These are phyloP conservation scores for Capsicum baccatum DNA, from an alignment of 257 asterid genomes.

Conservation along the genomic window DNA sequence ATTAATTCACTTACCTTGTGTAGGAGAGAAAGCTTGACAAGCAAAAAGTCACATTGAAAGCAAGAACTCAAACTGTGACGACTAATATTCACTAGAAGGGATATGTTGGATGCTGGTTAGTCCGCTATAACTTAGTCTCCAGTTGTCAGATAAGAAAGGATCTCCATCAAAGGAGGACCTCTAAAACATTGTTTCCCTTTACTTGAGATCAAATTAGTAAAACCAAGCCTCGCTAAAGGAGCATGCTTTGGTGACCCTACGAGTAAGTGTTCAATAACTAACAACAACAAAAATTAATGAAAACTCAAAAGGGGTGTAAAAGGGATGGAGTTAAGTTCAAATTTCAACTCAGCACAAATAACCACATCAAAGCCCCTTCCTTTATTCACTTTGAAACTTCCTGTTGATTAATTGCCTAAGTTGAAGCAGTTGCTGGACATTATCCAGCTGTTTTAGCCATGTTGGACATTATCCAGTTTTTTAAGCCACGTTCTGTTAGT, in stretches of 20 bases:
- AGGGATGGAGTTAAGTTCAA: background rate
- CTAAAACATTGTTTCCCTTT: slow-evolving; percentile 5
- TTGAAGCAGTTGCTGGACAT: no score
- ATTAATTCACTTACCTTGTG: background rate
- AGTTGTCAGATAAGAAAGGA: background rate
- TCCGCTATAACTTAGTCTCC: background rate
- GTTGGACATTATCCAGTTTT: no score
- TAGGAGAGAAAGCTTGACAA: background rate
- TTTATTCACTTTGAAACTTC: slow-evolving; percentile 14
- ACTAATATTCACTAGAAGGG: background rate
- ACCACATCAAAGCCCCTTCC: background rate
- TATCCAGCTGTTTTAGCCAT: no score
- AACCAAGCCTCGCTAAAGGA: background rate
- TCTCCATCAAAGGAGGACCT: background rate
- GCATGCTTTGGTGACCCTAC: background rate
- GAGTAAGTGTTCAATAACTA: background rate
- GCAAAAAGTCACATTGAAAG: background rate
- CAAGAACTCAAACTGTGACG: background rate
- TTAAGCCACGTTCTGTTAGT: no score
- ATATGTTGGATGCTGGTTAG: background rate
- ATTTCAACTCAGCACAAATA: background rate
- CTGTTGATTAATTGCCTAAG: background rate
- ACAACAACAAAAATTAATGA: background rate
- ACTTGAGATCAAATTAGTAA: background rate
- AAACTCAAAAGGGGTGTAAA: background rate